Conservation (phyloP, 768 basidiomycete species). For the Rubroboletus pulcherrimus region DNA sequence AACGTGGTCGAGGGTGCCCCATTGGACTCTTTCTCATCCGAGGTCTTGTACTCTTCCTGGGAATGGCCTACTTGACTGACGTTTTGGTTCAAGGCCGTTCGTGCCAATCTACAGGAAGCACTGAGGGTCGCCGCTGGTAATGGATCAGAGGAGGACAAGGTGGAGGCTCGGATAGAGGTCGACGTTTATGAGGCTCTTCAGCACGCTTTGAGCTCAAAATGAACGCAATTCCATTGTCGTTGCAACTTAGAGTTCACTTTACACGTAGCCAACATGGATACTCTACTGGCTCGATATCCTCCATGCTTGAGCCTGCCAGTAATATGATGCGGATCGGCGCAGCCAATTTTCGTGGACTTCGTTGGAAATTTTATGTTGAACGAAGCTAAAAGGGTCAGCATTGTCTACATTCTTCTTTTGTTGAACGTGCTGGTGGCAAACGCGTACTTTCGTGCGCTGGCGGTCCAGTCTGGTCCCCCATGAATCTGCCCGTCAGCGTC, state of each 20-base stretch:
- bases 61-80: constrained; percentile 4
- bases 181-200: constrained; percentile 97
- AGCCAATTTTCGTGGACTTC: not conserved
- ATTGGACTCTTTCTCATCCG: constrained; percentile 83
- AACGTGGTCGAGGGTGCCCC: constrained; percentile 97
- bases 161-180: constrained; percentile 90
- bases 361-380: not conserved
- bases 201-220: constrained; percentile 64
- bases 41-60: constrained; percentile 50
- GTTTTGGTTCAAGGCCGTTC: constrained; percentile 65
- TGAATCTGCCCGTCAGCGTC: constrained; percentile 15
- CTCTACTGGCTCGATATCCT: not conserved
- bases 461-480: not conserved
- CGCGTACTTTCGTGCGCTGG: not conserved
- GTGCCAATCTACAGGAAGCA: constrained; percentile 85
- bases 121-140: constrained; percentile 74
- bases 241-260: constrained; percentile 13
- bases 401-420: not conserved
- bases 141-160: constrained; percentile 90
- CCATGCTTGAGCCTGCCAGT: not conserved
- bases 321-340: no score
- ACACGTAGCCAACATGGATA: not conserved
- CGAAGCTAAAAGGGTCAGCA: not conserved
- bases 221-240: constrained; percentile 13
- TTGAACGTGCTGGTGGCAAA: not conserved